A percentile compares a stretch with the other conserved stretches of the same genome.
phyloP scores from a whole-genome alignment of 306 rosid species.

The Cucumis hystrix region DNA sequence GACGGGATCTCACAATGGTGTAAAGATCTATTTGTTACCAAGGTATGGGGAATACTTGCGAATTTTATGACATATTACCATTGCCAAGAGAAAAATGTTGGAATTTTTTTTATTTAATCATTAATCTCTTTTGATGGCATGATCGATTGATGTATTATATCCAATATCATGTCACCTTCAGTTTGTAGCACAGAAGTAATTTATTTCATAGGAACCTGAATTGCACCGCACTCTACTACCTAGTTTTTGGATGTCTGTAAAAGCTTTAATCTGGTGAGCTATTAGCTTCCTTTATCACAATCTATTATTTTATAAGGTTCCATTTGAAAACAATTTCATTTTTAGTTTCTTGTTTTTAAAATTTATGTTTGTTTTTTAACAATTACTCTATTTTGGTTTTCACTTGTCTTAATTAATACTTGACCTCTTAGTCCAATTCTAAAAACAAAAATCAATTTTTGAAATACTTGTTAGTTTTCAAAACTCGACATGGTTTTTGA shows the following conservation, averaged over 20 bases:
- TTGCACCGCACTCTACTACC: not conserved
- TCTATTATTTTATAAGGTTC: not conserved
- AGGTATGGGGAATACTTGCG: slow-evolving; percentile 24
- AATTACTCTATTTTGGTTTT: no score
- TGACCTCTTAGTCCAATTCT: no score
- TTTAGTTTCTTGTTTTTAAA: not conserved
- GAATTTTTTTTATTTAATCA: not conserved
- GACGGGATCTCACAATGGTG: slow-evolving; percentile 85
- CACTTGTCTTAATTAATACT: no score
- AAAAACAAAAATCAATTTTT: no score
- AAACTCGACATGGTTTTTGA: no score
- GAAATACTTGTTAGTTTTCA: no score
- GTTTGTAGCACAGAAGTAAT: not conserved
- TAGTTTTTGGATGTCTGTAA: not conserved
- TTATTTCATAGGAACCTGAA: not conserved
- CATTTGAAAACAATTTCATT: not conserved
- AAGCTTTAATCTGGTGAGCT: not conserved
- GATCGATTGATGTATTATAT: not conserved
- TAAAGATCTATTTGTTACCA: slow-evolving; percentile 52
- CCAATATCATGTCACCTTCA: not conserved
- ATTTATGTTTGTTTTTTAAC: no score
- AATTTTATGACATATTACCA: not conserved
- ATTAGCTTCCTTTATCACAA: not conserved
- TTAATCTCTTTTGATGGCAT: not conserved
- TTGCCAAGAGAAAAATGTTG: not conserved